These are phyloP conservation scores for Cubamyces lactineus DNA, from an alignment of 768 basidiomycete genomes.

Conservation along the genomic window DNA sequence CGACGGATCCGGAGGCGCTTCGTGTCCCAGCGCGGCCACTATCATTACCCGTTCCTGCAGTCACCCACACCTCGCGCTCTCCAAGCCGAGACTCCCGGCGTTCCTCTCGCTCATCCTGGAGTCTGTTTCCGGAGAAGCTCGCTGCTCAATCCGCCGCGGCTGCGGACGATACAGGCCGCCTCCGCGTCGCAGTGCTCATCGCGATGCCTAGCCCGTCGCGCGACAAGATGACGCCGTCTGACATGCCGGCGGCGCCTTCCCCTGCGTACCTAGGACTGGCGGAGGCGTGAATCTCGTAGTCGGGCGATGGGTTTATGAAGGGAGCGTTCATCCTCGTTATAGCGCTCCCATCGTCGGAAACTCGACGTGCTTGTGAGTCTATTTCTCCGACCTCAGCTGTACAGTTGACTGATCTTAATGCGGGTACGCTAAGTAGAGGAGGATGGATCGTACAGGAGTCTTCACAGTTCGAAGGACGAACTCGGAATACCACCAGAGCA, in stretches of 20 bases:
- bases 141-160: not conserved
- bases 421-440: too few species aligned
- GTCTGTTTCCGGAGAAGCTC: not conserved
- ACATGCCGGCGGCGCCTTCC: not conserved
- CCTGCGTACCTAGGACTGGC: constrained; percentile 13
- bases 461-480: too few species aligned
- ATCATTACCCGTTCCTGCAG: not conserved
- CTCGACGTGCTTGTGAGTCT: too few species aligned
- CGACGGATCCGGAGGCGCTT: not conserved
- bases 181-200: constrained; percentile 16
- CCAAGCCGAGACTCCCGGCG: not conserved
- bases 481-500: too few species aligned
- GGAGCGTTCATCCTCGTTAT: too few species aligned
- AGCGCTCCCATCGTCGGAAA: too few species aligned
- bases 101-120: not conserved
- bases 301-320: too few species aligned
- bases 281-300: not conserved
- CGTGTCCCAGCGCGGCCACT: not conserved
- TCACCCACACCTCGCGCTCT: not conserved
- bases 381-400: too few species aligned
- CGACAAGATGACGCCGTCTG: not conserved
- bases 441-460: too few species aligned
- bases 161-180: not conserved
- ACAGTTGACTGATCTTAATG: too few species aligned
- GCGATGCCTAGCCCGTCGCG: constrained; percentile 2